Evolutionary conservation across 352 stramenopile species (phyloP).

Genomic region (Globisporangium apiculatum): DNA sequence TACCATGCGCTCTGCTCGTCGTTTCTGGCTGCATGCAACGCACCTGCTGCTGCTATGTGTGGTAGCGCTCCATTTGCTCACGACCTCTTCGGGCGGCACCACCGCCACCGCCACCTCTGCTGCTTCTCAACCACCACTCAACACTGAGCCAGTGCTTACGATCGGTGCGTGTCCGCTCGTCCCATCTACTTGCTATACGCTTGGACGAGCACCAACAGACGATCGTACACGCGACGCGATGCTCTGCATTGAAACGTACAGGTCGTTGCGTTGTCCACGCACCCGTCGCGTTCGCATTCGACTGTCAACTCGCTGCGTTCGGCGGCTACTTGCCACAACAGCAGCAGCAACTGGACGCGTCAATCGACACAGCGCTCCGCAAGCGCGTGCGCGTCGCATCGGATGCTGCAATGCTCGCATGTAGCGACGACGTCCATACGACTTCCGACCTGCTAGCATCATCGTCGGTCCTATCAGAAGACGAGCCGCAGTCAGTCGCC

Average conservation of each 20-base stretch:
- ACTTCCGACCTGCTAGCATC: not conserved
- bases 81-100: no score
- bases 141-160: not conserved
- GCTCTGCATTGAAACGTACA: not conserved
- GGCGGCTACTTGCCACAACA: slow-evolving; percentile 16
- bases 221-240: not conserved
- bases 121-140: no score
- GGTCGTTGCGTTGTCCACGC: not conserved
- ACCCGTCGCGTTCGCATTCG: not conserved
- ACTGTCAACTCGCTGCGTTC: slow-evolving; percentile 27
- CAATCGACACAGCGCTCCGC: not conserved
- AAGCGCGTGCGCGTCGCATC: slow-evolving; percentile 12
- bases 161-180: not conserved
- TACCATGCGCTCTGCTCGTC: no score
- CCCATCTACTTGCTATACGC: no score
- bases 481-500: not conserved
- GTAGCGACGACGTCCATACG: not conserved
- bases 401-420: slow-evolving; percentile 16
- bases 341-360: not conserved
- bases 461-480: not conserved
- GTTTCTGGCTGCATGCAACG: no score
- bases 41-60: no score
- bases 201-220: not conserved
- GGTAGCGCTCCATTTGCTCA: no score
- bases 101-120: no score